Evolutionary conservation across 2,329 filamentous ascomycete genomes (phyloP), one percentile per base, ranked within the genome.

Genomic region (Sporothrix phasma): DNA sequence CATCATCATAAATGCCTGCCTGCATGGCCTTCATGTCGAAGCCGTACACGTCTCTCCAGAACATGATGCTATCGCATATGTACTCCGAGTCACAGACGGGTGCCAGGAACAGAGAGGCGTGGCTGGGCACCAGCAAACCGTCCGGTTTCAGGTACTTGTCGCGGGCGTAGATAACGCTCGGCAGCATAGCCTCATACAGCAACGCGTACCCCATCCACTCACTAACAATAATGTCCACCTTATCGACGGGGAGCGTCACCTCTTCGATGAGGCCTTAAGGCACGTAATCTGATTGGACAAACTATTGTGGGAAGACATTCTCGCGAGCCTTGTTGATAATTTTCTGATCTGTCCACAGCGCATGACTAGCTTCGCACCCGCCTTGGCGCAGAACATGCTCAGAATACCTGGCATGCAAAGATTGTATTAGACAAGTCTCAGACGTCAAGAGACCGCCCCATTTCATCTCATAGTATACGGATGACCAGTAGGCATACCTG

Each of bases 181-280:
- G 91, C 31, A 97, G 85, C 92, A 97, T 97, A 64, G 92, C 91
- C 76, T 97, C 92, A 74, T 95, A 97, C 5, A 97, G 82, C 19
- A 97, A 82, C 68, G 88, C 90, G 74, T 97, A 97, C 34, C 92
- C 92, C 92, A 97, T 97, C 92, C 92, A 97, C 75, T 97, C 92
- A 66, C 90, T 95, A 66, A 97, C 88, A 72, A 97, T 96, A 71
- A 97, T 88, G 76, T 97, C 93, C 53, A 97, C 92, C 71, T 92
- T 80, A 62, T 85, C 80, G 7, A 93, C 87, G 1, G 89, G 92
- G 24, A 92, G 81, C 64, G 77, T 80, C 63, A 96, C 89, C 69
- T 97, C 92, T 74, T 97, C 93, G 66, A 97, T 89, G 71, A 90
- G 90, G 43, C 93, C 68, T 87, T 85, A 58, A 96, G 79, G 70